These are phyloP conservation scores for Dictyostelium firmibasis DNA, from an alignment of 78 protist genomes.

Conservation along the genomic window DNA sequence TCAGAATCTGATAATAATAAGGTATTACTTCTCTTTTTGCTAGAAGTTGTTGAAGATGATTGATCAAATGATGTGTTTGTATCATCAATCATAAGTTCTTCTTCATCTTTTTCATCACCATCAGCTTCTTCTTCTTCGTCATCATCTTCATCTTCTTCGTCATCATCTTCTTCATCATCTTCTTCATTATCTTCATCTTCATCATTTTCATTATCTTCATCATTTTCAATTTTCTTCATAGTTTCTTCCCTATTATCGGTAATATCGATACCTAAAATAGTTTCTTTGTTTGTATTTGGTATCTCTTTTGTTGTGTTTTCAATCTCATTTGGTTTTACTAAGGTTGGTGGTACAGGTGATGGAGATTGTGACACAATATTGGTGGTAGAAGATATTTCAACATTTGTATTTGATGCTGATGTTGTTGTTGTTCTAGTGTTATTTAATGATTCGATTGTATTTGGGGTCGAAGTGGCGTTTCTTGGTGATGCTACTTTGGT, in stretches of 20 bases:
- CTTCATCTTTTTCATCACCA: not conserved
- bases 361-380: not conserved
- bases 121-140: not conserved
- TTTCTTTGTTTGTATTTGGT: not conserved
- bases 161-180: not conserved
- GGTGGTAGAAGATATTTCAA: too few species aligned
- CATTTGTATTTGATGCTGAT: not conserved
- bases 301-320: not conserved
- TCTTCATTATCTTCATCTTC: not conserved
- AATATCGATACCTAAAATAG: not conserved
- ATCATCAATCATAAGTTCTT: conserved; percentile 37
- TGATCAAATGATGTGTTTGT: not conserved
- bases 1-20: not conserved
- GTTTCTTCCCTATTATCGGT: not conserved
- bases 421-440: not conserved
- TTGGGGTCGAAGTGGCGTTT: not conserved
- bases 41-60: not conserved
- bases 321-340: not conserved
- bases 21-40: not conserved
- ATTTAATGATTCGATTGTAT: not conserved
- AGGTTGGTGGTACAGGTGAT: not conserved
- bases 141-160: not conserved
- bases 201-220: not conserved
- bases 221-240: too few species aligned
- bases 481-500: not conserved